These are phyloP conservation scores for Scheffersomyces illinoinensis DNA, from an alignment of 1,139 yeast genomes.

Conservation along the genomic window DNA sequence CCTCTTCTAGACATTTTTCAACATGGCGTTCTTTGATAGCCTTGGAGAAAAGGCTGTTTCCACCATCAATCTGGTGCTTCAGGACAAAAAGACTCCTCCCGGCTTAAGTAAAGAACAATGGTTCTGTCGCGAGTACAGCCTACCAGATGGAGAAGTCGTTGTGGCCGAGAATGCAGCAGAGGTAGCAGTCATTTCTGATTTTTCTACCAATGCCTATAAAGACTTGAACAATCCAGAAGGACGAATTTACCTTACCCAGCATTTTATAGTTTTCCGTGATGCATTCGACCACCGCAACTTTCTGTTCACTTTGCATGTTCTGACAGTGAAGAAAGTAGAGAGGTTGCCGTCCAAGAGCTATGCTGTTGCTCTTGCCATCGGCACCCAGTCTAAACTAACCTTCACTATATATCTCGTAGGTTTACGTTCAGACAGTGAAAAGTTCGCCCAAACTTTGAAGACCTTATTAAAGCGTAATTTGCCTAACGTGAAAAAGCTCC, in stretches of 20 bases:
- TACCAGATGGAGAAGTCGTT: conserved; percentile 72
- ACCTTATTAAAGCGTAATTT: conserved; percentile 63
- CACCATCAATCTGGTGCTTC: conserved; percentile 41
- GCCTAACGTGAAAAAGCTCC: conserved; percentile 59
- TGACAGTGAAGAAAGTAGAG: conserved; percentile 83
- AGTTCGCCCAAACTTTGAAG: conserved; percentile 71
- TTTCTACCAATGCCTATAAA: conserved; percentile 24
- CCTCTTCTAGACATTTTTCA: neutral
- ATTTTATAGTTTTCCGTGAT: conserved; percentile 74
- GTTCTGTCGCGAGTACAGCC: conserved; percentile 62
- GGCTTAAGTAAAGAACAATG: conserved; percentile 63
- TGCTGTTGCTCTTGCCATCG: conserved; percentile 76
- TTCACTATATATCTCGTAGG: conserved; percentile 77
- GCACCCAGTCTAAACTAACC: conserved; percentile 66
- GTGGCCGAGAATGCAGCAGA: conserved; percentile 72
- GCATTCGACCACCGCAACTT: conserved; percentile 69
- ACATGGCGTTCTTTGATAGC: conserved; percentile 27
- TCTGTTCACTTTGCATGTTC: conserved; percentile 68
- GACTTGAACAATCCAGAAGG: conserved; percentile 48
- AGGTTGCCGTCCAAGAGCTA: conserved; percentile 74
- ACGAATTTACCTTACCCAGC: conserved; percentile 66
- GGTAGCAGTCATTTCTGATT: conserved; percentile 51
- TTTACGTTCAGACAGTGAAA: conserved; percentile 74
- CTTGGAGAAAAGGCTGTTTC: conserved; percentile 23
- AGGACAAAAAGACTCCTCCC: conserved; percentile 32